phyloP scores from a whole-genome alignment of 345 rosid genomes.

The Toxicodendron radicans region DNA sequence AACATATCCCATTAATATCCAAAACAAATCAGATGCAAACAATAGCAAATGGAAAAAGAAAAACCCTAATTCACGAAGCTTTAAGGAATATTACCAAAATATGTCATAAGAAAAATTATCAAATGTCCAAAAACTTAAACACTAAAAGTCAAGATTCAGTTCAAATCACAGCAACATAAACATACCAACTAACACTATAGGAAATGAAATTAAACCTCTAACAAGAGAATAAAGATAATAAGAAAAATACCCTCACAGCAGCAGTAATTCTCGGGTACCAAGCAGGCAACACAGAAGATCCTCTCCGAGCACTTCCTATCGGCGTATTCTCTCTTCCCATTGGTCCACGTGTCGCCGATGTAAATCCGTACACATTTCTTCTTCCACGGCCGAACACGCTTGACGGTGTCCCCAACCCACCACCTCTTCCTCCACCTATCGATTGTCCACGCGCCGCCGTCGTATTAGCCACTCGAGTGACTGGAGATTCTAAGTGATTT shows the following conservation, averaged over 20 bases:
- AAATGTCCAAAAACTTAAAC: background rate
- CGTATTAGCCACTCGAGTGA: conserved; percentile 13
- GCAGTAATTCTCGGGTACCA: conserved; percentile 89
- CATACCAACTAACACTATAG: background rate
- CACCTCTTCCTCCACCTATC: conserved; percentile 18
- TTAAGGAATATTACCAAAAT: background rate
- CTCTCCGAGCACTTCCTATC: no score
- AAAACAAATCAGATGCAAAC: no score
- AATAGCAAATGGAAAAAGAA: no score
- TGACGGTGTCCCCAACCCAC: conserved; percentile 40
- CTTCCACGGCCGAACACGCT: conserved; percentile 28
- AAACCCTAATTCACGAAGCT: background rate
- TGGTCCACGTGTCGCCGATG: conserved; percentile 26
- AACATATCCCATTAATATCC: no score
- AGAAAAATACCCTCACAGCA: conserved; percentile 49
- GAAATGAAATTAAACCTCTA: no score
- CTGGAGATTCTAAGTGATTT: conserved; percentile 43
- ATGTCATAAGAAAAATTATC: no score
- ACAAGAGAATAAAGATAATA: background rate
- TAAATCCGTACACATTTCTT: conserved; percentile 23
- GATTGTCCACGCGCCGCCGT: conserved; percentile 10
- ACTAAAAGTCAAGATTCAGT: background rate
- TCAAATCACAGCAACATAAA: background rate
- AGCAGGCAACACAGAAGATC: conserved; percentile 59
- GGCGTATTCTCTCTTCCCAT: no score